Percentiles rank a stretch among this genome's conserved stretches.
These are phyloP conservation scores for Pleurostoma richardsiae DNA, from an alignment of 2,329 filamentous ascomycete genomes.

Conservation along the genomic window DNA sequence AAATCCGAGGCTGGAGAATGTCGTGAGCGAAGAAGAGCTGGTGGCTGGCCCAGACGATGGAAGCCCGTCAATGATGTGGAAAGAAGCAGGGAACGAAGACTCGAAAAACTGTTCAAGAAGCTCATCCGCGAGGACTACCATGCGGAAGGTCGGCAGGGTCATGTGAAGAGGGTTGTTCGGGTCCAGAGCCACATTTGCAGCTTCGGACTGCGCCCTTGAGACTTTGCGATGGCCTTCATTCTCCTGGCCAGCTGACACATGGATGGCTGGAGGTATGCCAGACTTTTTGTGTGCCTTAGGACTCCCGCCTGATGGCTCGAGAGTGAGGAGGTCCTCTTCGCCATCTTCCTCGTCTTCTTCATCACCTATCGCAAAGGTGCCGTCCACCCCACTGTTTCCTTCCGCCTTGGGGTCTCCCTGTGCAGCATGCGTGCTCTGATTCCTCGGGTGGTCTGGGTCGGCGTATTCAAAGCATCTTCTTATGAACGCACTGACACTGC, in stretches of 20 bases:
- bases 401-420: constrained; percentile 11
- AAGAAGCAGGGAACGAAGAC: constrained; percentile 86
- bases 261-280: constrained; percentile 18
- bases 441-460: constrained; percentile 76
- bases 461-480: constrained; percentile 96
- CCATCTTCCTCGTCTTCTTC: constrained; percentile 48
- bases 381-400: constrained; percentile 26
- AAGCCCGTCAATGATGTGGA: constrained; percentile 73
- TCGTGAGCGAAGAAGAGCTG: constrained; percentile 70
- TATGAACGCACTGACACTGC: constrained; percentile 93
- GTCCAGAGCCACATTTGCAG: constrained; percentile 86
- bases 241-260: constrained; percentile 11
- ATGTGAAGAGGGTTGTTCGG: constrained; percentile 92
- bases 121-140: constrained; percentile 96
- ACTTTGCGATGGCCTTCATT: constrained; percentile 29
- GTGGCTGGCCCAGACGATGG: constrained; percentile 28
- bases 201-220: constrained; percentile 64
- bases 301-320: constrained; percentile 41
- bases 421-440: constrained; percentile 34
- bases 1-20: constrained; percentile 70
- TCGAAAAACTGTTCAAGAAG: constrained; percentile 96
- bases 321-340: constrained; percentile 55
- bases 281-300: constrained; percentile 32
- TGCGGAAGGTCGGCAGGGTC: constrained; percentile 94
- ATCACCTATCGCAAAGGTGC: constrained; percentile 71